These are phyloP conservation scores for Boletus reticuloceps DNA, from an alignment of 768 basidiomycete species.

Conservation along the genomic window DNA sequence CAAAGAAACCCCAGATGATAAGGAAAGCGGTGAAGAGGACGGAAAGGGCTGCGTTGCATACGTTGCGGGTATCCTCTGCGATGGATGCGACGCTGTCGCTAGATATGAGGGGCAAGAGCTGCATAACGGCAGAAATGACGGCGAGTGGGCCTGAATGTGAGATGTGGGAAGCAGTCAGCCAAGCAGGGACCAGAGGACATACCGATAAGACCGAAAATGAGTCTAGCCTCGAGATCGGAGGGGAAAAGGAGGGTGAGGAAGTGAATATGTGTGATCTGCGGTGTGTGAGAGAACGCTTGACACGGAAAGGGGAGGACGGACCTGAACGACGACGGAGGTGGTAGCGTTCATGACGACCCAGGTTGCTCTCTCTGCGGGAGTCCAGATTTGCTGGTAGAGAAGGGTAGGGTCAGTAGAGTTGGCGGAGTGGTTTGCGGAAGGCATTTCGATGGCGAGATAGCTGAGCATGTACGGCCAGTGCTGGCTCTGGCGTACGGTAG, in stretches of 20 bases:
- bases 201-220: constrained; percentile 86
- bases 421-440: constrained; percentile 20
- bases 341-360: constrained; percentile 91
- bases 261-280: constrained; percentile 93
- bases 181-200: constrained; percentile 14
- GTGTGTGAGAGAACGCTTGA: background rate
- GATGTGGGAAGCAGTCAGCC: background rate
- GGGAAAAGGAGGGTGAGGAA: constrained; percentile 95
- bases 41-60: constrained; percentile 95
- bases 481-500: constrained; percentile 58
- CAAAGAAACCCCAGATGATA: constrained; percentile 87
- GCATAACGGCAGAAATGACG: constrained; percentile 78
- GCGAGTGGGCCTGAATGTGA: constrained; percentile 71
- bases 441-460: constrained; percentile 78
- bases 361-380: constrained; percentile 56
- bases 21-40: constrained; percentile 89
- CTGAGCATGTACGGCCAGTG: constrained; percentile 96
- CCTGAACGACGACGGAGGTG: constrained; percentile 83
- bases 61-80: constrained; percentile 79
- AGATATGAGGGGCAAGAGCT: constrained; percentile 65
- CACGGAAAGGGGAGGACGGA: constrained; percentile 31
- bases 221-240: constrained; percentile 78
- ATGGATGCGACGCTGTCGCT: constrained; percentile 42
- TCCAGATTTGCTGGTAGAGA: constrained; percentile 49
- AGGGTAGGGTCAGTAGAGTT: constrained; percentile 25